phyloP scores from a whole-genome alignment of 148 eudicot species.

The Pharnaceum exiguum region DNA sequence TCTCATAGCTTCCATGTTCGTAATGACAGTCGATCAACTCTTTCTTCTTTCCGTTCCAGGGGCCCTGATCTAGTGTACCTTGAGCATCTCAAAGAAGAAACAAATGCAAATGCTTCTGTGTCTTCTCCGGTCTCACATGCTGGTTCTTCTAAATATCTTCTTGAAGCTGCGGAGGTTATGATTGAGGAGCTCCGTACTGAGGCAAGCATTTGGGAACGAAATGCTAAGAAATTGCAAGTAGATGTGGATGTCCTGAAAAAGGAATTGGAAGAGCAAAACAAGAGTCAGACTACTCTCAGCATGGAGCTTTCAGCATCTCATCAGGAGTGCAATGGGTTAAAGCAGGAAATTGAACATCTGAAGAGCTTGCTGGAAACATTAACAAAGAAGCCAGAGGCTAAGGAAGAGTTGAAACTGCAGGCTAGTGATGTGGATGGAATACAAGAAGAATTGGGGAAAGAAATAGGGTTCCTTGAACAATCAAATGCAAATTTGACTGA shows the following conservation, averaged over 20 bases:
- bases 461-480: conserved; percentile 54
- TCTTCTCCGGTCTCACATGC: conserved; percentile 32
- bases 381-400: conserved; percentile 18
- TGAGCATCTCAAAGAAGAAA: conserved; percentile 25
- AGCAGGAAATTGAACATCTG: conserved; percentile 53
- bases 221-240: conserved; percentile 51
- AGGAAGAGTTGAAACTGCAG: conserved; percentile 33
- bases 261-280: conserved; percentile 55
- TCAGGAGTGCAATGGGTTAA: conserved; percentile 44
- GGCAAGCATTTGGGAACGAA: conserved; percentile 81
- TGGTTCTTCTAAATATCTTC: conserved; percentile 54
- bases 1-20: conserved; percentile 16
- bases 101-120: conserved; percentile 21
- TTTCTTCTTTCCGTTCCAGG: conserved; percentile 30
- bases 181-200: conserved; percentile 66
- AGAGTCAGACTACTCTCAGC: conserved; percentile 40
- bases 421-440: conserved; percentile 31
- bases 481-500: conserved; percentile 48
- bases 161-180: conserved; percentile 70
- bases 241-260: conserved; percentile 60
- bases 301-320: conserved; percentile 71
- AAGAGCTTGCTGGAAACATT: conserved; percentile 42
- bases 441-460: conserved; percentile 60
- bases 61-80: conserved; percentile 19
- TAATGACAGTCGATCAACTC: conserved; percentile 32